A percentile compares a stretch with the other conserved stretches of the same genome.
phyloP scores from a whole-genome alignment of 371 early-diverging fungal species.

The Lichtheimia ornata region DNA sequence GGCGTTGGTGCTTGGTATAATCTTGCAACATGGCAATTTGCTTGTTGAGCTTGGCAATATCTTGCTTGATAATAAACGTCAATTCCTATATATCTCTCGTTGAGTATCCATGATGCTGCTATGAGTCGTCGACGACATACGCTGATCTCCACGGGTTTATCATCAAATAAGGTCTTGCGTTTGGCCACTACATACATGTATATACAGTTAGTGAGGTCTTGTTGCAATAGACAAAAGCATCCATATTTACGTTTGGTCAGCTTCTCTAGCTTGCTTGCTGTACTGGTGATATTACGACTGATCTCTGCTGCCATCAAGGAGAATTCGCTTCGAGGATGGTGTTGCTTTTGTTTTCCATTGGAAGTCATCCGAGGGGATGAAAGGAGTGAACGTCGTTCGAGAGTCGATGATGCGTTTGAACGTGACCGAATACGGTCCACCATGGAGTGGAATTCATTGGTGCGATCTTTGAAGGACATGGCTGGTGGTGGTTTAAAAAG shows the following conservation, averaged over 20 bases:
- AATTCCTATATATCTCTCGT: conserved; percentile 66
- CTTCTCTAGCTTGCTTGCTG: conserved; percentile 69
- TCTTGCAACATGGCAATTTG: conserved; percentile 87
- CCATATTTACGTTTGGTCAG: conserved; percentile 62
- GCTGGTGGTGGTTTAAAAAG: no score
- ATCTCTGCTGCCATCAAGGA: conserved; percentile 65
- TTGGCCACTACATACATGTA: conserved; percentile 65
- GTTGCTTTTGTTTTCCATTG: conserved; percentile 16
- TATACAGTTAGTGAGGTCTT: background rate
- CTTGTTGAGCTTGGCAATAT: conserved; percentile 89
- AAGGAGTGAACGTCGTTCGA: conserved; percentile 42
- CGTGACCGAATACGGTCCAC: conserved; percentile 51
- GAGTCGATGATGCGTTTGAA: conserved; percentile 20
- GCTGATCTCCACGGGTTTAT: conserved; percentile 73
- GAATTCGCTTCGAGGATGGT: conserved; percentile 53
- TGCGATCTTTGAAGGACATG: conserved; percentile 52
- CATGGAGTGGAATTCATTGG: conserved; percentile 51
- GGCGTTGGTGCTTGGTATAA: conserved; percentile 53
- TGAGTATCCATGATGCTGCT: background rate
- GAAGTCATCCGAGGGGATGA: conserved; percentile 17
- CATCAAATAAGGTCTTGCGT: conserved; percentile 74
- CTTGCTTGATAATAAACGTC: conserved; percentile 92
- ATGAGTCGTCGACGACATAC: conserved; percentile 31
- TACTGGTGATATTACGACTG: conserved; percentile 62
- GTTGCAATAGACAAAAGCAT: no score